phyloP scores from a whole-genome alignment of 768 basidiomycete species.

The Phallus indusiatus region DNA sequence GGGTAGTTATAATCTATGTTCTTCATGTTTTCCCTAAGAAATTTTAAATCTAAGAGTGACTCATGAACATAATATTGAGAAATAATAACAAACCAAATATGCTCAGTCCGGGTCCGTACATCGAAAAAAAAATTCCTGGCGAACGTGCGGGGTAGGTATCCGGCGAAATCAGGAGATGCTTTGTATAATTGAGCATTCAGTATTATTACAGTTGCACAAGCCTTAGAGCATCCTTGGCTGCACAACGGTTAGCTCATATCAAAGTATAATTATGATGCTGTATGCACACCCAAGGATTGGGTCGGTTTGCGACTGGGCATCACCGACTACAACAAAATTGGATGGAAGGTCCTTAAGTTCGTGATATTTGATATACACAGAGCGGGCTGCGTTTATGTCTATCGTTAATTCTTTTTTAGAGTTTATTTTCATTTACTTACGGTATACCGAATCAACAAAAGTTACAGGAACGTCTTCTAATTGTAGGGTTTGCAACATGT shows the following conservation, averaged over 20 bases:
- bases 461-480: neutral
- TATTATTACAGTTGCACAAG: neutral
- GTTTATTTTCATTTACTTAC: neutral
- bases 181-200: constrained; percentile 3
- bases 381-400: neutral
- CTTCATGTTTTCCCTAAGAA: neutral
- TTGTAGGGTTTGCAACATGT: constrained; percentile 1
- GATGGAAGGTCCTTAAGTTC: neutral
- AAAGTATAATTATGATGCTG: neutral
- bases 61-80: neutral
- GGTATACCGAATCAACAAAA: neutral
- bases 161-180: neutral
- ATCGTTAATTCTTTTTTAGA: neutral
- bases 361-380: neutral
- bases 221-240: constrained; percentile 6
- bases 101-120: neutral
- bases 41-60: neutral
- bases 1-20: constrained; percentile 10
- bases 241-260: neutral
- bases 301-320: constrained; percentile 1
- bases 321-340: constrained; percentile 10
- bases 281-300: constrained; percentile 1
- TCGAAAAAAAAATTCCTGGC: neutral
- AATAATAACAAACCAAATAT: constrained; percentile 9
- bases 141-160: neutral